Percentiles rank a stretch among this genome's conserved stretches.
Evolutionary conservation across 108 stramenopile species (phyloP).

Genomic region (Chaetoceros muelleri): DNA sequence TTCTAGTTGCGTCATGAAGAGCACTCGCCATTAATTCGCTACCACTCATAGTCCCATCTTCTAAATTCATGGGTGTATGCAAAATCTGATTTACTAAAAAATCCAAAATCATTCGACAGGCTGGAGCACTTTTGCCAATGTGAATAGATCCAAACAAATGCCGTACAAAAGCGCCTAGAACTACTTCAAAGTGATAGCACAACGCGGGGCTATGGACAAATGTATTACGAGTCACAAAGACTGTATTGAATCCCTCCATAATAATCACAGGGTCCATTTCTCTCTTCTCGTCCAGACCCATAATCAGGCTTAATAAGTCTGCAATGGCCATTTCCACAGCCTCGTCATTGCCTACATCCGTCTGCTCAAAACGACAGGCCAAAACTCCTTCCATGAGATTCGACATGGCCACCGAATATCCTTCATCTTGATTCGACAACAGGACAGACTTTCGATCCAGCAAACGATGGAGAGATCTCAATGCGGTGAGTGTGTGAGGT

Average conservation of each 20-base stretch:
- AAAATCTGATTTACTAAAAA: conserved; percentile 65
- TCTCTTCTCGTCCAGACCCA: conserved; percentile 25
- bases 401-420: background rate
- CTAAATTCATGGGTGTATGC: conserved; percentile 42
- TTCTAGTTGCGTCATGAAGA: conserved; percentile 47
- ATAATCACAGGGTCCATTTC: conserved; percentile 31
- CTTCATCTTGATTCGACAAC: conserved; percentile 4
- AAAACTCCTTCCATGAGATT: conserved; percentile 40
- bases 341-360: conserved; percentile 82
- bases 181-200: conserved; percentile 75
- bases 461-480: conserved; percentile 59
- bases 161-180: conserved; percentile 45
- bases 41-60: conserved; percentile 10
- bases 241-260: conserved; percentile 72
- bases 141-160: conserved; percentile 38
- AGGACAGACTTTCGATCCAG: conserved; percentile 37
- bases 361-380: conserved; percentile 80
- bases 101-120: conserved; percentile 36
- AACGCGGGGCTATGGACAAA: conserved; percentile 74
- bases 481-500: conserved; percentile 75
- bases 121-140: background rate
- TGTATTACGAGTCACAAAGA: conserved; percentile 70
- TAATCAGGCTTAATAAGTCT: conserved; percentile 59
- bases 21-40: conserved; percentile 1
- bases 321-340: conserved; percentile 89